Conservation (phyloP, 2,329 filamentous ascomycete species). For the Tolypocladium endophyticum region DNA sequence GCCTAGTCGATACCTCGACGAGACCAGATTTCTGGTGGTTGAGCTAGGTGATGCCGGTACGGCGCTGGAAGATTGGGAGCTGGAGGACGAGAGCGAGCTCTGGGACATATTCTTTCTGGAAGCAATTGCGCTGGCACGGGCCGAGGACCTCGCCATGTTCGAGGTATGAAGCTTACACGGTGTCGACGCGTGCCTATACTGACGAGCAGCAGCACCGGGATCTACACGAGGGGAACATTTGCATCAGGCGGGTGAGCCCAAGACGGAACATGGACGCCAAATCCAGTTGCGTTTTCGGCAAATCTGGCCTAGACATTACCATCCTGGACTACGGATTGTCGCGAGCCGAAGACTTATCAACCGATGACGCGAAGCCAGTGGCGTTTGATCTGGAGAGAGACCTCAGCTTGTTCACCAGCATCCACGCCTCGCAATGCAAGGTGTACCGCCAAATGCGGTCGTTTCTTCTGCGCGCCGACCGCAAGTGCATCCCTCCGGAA, state of each 20-base stretch:
- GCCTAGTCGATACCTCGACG: slow-evolving; percentile 47
- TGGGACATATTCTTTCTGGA: slow-evolving; percentile 56
- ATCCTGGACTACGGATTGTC: slow-evolving; percentile 58
- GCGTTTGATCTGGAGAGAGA: slow-evolving; percentile 52
- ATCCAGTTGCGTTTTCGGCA: slow-evolving; percentile 36
- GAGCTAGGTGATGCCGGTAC: slow-evolving; percentile 53
- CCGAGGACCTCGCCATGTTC: slow-evolving; percentile 47
- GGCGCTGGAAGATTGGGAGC: slow-evolving; percentile 47
- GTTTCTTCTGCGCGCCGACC: slow-evolving; percentile 40
- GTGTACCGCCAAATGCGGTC: slow-evolving; percentile 55
- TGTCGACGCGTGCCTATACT: not conserved
- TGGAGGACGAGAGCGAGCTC: slow-evolving; percentile 37
- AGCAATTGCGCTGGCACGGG: slow-evolving; percentile 48
- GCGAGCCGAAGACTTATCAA: slow-evolving; percentile 36
- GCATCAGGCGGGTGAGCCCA: slow-evolving; percentile 35
- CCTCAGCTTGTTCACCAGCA: slow-evolving; percentile 48
- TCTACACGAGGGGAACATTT: slow-evolving; percentile 55
- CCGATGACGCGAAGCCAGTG: slow-evolving; percentile 27
- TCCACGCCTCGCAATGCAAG: slow-evolving; percentile 47
- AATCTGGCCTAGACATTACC: slow-evolving; percentile 52
- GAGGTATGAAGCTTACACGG: slow-evolving; percentile 32
- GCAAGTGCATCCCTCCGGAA: slow-evolving; percentile 36
- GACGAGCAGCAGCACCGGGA: slow-evolving; percentile 43
- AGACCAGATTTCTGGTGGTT: slow-evolving; percentile 49
- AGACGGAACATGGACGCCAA: slow-evolving; percentile 19